Evolutionary conservation across 1,139 yeast species (phyloP), one percentile per base, ranked within the genome.

Genomic region (Suhomyces taliae): DNA sequence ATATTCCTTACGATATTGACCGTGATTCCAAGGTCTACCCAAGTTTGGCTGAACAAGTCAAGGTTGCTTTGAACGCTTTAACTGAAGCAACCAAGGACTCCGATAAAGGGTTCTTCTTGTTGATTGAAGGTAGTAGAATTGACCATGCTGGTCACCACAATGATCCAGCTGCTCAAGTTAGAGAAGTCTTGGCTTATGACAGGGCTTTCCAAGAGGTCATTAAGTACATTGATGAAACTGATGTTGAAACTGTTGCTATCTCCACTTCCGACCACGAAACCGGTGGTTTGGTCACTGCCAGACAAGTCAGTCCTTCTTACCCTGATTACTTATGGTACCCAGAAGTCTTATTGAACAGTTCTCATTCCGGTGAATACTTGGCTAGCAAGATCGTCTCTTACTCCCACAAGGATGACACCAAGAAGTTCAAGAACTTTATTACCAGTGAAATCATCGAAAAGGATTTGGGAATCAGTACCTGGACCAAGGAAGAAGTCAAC

Each of bases 271-370:
- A 64, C 50, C 67, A 64, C 51, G 67, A 64, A 39, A 62, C 66
- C 7, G 67, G 67, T 34, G 67, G 67, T 4, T 53, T 63, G 42
- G 73, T 70, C 27, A 77, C 87, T 41, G 89, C 95, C 1, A 80
- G 89, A 68, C 96, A 90, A 69, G 68, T 86, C 26, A 64, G 82
- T 8, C 67, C 74, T 32, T 62, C 64, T 2, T 69, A 69, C 49
- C 61, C 61, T 12, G 59, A 57, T 49, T 62, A 57, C 55, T 61
- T 63, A 52, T 62, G 61, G 67, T 62, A 37, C 51, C 61, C 61
- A 3, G 53, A 59, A 35, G 66, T 61, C 7, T 56, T 64, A 45
- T 52, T 60, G 49, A 60, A 62, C 50, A 53, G 59, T 43, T 51
- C 59, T 6, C 65, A 60, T 41, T 62, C 66, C 7, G 67, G 67